Evolutionary conservation across 2,329 filamentous ascomycete genomes (phyloP).

Genomic region (Botrytis squamosa): DNA sequence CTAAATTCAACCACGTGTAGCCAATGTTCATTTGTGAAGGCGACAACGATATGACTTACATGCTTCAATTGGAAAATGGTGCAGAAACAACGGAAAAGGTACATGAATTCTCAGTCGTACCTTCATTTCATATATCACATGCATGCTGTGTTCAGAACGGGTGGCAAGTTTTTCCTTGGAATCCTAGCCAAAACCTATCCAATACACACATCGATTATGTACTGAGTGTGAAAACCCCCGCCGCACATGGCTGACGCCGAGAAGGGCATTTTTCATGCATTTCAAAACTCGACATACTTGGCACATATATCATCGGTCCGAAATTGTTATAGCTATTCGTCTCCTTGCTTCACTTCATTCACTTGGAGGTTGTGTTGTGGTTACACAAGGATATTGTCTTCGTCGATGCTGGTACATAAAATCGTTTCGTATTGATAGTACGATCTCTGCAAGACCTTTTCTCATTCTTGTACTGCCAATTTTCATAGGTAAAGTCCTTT

Average conservation of each 20-base stretch:
- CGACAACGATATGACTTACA: not conserved
- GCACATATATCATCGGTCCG: conserved; percentile 15
- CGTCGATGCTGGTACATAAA: not conserved
- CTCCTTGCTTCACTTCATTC: not conserved
- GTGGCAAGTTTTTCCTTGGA: not conserved
- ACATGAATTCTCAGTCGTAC: not conserved
- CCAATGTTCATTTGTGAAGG: not conserved
- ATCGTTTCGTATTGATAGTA: not conserved
- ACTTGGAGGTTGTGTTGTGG: not conserved
- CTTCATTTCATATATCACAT: not conserved
- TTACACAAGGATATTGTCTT: not conserved
- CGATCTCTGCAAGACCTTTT: not conserved
- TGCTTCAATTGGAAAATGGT: not conserved
- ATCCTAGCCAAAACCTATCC: not conserved
- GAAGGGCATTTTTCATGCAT: not conserved
- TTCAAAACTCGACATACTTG: conserved; percentile 11
- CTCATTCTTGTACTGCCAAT: not conserved
- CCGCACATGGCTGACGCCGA: conserved; percentile 6
- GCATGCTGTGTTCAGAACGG: conserved; percentile 3
- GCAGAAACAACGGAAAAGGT: not conserved
- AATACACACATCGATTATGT: conserved; percentile 4
- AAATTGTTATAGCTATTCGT: not conserved
- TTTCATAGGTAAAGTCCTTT: not conserved
- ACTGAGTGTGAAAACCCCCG: not conserved
- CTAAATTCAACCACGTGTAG: conserved; percentile 17